Evolutionary conservation across 2,329 filamentous ascomycete genomes (phyloP).

Genomic region (Microcyclosporella mali): DNA sequence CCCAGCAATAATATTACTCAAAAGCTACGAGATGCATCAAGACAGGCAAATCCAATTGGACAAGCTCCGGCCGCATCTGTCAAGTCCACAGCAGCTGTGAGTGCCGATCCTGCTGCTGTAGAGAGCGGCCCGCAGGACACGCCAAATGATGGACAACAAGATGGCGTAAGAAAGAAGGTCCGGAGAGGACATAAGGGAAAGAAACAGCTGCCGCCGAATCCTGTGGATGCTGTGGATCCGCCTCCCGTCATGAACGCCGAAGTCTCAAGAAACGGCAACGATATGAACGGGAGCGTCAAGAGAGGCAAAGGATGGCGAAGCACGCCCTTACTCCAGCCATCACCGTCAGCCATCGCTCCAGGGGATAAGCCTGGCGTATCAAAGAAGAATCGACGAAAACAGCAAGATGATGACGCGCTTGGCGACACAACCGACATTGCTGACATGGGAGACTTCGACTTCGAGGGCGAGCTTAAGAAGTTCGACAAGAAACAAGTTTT

Average conservation of each 20-base stretch:
- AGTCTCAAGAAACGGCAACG: constrained; percentile 33
- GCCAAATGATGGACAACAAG: constrained; percentile 16
- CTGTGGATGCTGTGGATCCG: constrained; percentile 18
- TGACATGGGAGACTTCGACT: constrained; percentile 92
- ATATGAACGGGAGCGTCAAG: constrained; percentile 33
- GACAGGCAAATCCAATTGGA: constrained; percentile 2
- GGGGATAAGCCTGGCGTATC: constrained; percentile 10
- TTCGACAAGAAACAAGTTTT: constrained; percentile 93
- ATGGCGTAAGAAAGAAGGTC: constrained; percentile 40
- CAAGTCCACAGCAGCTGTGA: constrained; percentile 3
- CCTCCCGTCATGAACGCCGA: constrained; percentile 30
- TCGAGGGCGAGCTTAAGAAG: constrained; percentile 79
- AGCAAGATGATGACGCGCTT: constrained; percentile 63
- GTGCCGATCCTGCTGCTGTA: constrained; percentile 1
- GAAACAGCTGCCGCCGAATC: constrained; percentile 22
- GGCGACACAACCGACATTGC: constrained; percentile 93
- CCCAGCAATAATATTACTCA: constrained; percentile 22
- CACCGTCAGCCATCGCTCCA: constrained; percentile 39
- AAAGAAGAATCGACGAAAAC: constrained; percentile 41
- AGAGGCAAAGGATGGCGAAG: constrained; percentile 62
- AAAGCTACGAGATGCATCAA: constrained; percentile 17
- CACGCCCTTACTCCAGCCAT: constrained; percentile 61
- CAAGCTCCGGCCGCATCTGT: neutral
- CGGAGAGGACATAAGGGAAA: constrained; percentile 40
- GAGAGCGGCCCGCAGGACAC: constrained; percentile 1